Percentiles rank a stretch among this genome's conserved stretches.
Conservation (phyloP, 1,284 basidiomycete genomes). For the Rhodotorula sp. region DNA sequence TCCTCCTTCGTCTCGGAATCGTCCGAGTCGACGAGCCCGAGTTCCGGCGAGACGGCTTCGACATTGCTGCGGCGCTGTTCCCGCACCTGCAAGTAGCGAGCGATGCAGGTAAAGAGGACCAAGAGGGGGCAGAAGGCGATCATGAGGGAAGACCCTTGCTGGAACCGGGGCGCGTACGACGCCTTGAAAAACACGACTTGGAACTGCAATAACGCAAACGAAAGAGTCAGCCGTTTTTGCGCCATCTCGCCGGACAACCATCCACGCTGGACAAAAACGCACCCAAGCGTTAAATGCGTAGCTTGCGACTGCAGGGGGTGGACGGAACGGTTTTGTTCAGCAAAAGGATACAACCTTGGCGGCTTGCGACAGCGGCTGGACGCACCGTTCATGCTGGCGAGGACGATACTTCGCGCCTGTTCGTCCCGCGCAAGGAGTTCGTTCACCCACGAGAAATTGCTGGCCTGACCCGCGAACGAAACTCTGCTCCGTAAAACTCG, state of each 20-base stretch:
- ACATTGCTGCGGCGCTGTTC: not conserved
- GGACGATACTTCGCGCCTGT: constrained; percentile 39
- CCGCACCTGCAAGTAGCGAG: constrained; percentile 2
- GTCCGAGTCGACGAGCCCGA: no score
- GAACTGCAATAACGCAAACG: not conserved
- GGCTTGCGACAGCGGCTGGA: no score
- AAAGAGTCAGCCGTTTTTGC: not conserved
- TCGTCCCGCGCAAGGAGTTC: constrained; percentile 43
- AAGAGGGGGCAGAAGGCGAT: constrained; percentile 13
- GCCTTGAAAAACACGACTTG: constrained; percentile 11
- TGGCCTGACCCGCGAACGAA: constrained; percentile 10
- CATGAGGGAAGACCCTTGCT: constrained; percentile 10
- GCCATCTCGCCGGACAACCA: no score
- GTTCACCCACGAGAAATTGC: constrained; percentile 48
- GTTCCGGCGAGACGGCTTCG: no score
- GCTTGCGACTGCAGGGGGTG: constrained; percentile 17
- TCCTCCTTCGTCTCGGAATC: no score
- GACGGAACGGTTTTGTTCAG: no score
- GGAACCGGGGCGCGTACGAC: constrained; percentile 28
- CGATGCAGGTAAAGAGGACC: not conserved
- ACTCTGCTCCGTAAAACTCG: not conserved
- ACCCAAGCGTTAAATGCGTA: constrained; percentile 39
- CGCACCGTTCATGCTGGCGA: constrained; percentile 35
- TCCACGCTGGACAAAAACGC: not conserved
- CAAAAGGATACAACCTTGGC: no score